Base-by-base conservation (phyloP, 1,284 basidiomycete genomes). In the Volvariella volvacea region DNA sequence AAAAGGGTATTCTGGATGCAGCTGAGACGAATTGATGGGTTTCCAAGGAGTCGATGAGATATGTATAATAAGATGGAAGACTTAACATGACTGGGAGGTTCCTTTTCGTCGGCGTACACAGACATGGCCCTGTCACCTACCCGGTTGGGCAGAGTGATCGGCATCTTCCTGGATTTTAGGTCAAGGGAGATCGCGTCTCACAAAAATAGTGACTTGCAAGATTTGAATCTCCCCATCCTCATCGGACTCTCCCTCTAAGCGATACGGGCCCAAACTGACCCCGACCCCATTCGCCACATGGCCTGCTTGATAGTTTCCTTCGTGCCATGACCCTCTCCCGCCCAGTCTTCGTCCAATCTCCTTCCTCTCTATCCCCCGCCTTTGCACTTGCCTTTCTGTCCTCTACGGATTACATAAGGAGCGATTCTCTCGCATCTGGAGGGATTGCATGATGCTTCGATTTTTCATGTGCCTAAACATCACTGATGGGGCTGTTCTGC, bases 11-110 rank as follows among this genome's bases (percentile, higher is more conserved):
- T 55, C 51, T 51, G 51, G 54, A 52, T 28, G 15, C 41, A 38
- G 49, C 50, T 55, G 52, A 51, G 52, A 57, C 56, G 51, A 51
- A 43, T 55, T 69, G 66, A 68, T 67, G 65, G 61, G 49, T 45
- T 65, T 65, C 67, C 62, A 70, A 64, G 68, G 65, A 59, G 58
- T 50, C 54, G 51, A 46, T 50, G 50, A 53, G 54, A 56, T 52
- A 58, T 52, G 44, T 52, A 51, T 53, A 46, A 46, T 38, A 47
- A 28, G 39, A 19, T 36, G 44, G 43, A 46, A 37, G 43, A 44
- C n/a, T n/a, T n/a, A n/a, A n/a, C n/a, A 42, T 43, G 39, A 45
- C 46, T 39, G 46, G 46, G 39, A 42, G 39, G 44, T 17, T 42
- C 47, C 47, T 38, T 46, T 41, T 46, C 33, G 38, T 43, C 48